A percentile compares a stretch with the other conserved stretches of the same genome.
These are phyloP conservation scores for Pythium aquatile DNA, from an alignment of 352 stramenopile genomes.

Conservation along the genomic window DNA sequence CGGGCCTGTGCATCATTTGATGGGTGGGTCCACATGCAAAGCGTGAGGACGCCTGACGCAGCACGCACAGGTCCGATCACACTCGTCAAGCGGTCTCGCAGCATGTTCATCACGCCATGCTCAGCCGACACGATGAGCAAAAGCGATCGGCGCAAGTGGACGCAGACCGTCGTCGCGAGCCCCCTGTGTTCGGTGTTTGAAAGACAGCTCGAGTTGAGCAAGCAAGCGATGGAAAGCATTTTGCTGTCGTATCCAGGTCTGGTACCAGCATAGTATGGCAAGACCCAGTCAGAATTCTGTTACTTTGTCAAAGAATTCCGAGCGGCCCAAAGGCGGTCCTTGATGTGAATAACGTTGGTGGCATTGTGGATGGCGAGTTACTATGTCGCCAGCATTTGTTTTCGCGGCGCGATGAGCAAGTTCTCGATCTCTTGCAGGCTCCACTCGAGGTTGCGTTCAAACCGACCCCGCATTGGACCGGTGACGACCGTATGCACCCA, in stretches of 20 bases:
- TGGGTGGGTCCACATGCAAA: background rate
- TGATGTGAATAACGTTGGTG: too few species aligned
- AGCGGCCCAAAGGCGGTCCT: too few species aligned
- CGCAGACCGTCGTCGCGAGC: background rate
- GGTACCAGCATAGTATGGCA: too few species aligned
- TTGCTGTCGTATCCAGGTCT: too few species aligned
- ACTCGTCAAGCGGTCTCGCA: background rate
- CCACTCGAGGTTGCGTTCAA: conserved; percentile 20
- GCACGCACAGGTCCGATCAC: background rate
- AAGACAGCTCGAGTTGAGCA: too few species aligned
- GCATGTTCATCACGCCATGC: background rate
- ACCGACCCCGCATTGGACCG: conserved; percentile 11
- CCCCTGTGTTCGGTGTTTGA: too few species aligned
- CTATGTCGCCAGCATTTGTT: background rate
- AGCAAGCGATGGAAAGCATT: too few species aligned
- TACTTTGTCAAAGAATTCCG: too few species aligned
- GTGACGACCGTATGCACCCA: conserved; percentile 10
- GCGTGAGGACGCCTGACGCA: background rate
- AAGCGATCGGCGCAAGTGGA: background rate
- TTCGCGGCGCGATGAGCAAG: conserved; percentile 1
- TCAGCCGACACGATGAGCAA: background rate
- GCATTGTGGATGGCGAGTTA: background rate
- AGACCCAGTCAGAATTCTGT: too few species aligned
- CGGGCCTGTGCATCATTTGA: background rate
- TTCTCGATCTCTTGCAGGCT: conserved; percentile 20